phyloP scores from a whole-genome alignment of 257 asterid genomes.

The Nyctanthes arbortristis region DNA sequence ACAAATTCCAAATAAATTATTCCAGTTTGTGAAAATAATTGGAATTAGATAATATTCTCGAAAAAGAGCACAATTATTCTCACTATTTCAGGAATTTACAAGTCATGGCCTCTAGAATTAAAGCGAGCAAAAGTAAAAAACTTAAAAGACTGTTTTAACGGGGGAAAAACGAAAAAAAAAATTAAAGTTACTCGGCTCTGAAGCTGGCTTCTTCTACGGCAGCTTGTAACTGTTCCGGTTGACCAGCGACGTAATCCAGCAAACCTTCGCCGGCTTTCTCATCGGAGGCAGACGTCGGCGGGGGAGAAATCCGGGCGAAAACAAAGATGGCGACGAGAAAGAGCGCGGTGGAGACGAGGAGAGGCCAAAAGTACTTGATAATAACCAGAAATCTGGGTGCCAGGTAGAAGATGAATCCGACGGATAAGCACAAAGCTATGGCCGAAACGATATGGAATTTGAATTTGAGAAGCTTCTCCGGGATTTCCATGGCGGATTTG shows the following conservation, averaged over 20 bases:
- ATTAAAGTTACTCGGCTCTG: slow-evolving; percentile 15
- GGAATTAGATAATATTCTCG: not conserved
- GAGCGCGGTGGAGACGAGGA: slow-evolving; percentile 61
- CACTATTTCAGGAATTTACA: slow-evolving; percentile 26
- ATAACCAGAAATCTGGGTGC: slow-evolving; percentile 60
- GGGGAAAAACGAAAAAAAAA: not conserved
- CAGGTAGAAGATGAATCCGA: slow-evolving; percentile 31
- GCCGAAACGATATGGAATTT: slow-evolving; percentile 48
- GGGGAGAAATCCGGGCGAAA: slow-evolving; percentile 54
- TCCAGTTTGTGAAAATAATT: too few species aligned
- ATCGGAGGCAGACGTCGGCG: slow-evolving; percentile 35
- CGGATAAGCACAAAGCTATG: slow-evolving; percentile 13
- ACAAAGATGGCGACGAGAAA: slow-evolving; percentile 53
- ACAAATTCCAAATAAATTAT: too few species aligned
- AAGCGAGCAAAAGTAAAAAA: not conserved
- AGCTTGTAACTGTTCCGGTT: slow-evolving; percentile 35
- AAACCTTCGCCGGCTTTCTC: slow-evolving; percentile 61
- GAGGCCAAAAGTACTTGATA: slow-evolving; percentile 64
- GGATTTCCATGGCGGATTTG: slow-evolving; percentile 52
- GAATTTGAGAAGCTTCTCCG: slow-evolving; percentile 49
- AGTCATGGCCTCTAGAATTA: slow-evolving; percentile 3
- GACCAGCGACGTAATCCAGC: slow-evolving; percentile 56
- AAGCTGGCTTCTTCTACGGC: slow-evolving; percentile 12
- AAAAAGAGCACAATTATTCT: not conserved
- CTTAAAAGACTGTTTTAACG: slow-evolving; percentile 6